phyloP scores from a whole-genome alignment of 106 monocot genomes.

The Xerophyta viscosa region DNA sequence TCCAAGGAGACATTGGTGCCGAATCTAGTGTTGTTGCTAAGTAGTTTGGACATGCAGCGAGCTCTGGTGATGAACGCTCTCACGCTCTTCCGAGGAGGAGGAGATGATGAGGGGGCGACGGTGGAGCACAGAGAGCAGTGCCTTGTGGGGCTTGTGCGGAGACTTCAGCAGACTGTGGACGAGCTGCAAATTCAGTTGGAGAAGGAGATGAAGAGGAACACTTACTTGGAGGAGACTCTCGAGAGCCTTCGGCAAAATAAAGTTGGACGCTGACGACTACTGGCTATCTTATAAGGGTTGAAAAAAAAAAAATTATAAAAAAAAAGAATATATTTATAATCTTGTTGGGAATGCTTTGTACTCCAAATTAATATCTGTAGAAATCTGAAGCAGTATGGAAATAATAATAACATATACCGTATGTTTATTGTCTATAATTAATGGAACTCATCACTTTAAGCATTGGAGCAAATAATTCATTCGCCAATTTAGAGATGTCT shows the following conservation, averaged over 20 bases:
- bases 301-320: too few relatives aligned
- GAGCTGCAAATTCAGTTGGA: slow-evolving; percentile 38
- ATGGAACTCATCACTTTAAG: too few relatives aligned
- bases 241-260: slow-evolving; percentile 3
- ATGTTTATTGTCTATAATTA: too few relatives aligned
- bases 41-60: slow-evolving; percentile 53
- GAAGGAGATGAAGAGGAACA: slow-evolving; percentile 42
- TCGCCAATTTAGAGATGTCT: too few relatives aligned
- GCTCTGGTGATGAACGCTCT: slow-evolving; percentile 51
- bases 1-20: slow-evolving; percentile 31
- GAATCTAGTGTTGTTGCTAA: slow-evolving; percentile 32
- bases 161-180: slow-evolving; percentile 45
- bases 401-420: too few relatives aligned
- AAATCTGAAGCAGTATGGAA: too few relatives aligned
- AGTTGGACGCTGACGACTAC: too few relatives aligned
- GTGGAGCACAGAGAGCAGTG: slow-evolving; percentile 25
- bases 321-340: too few relatives aligned
- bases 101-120: slow-evolving; percentile 1
- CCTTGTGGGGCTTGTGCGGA: slow-evolving; percentile 27
- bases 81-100: slow-evolving; percentile 13
- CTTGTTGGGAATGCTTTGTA: too few relatives aligned
- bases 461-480: too few relatives aligned
- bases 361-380: too few relatives aligned
- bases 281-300: too few relatives aligned
- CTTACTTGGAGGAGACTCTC: slow-evolving; percentile 29